Evolutionary conservation across 2,329 filamentous ascomycete genomes (phyloP).

Genomic region (Elsinoe batatas): DNA sequence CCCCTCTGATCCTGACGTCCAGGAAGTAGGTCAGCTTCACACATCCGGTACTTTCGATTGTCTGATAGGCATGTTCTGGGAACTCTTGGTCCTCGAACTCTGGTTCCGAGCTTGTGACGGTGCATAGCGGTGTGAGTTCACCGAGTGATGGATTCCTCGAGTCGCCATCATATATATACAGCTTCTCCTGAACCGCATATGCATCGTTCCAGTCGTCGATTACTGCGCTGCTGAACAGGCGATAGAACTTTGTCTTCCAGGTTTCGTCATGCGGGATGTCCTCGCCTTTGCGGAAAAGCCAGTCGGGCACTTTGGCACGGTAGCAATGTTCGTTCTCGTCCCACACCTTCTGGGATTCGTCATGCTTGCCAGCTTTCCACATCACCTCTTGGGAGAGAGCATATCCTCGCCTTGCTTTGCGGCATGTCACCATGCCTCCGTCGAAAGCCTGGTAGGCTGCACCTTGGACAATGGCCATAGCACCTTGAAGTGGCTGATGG

Average conservation of each 20-base stretch:
- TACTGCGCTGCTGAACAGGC: not conserved
- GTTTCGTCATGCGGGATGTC: not conserved
- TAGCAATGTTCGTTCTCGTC: not conserved
- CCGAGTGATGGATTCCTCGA: not conserved
- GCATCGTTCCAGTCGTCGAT: not conserved
- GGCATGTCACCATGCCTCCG: constrained; percentile 31
- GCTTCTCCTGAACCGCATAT: not conserved
- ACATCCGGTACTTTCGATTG: too few species aligned
- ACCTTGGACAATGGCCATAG: constrained; percentile 68
- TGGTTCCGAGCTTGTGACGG: too few species aligned
- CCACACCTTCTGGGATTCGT: constrained; percentile 57
- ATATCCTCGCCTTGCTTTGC: constrained; percentile 9
- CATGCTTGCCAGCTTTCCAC: constrained; percentile 40
- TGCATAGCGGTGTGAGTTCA: too few species aligned
- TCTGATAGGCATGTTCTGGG: too few species aligned
- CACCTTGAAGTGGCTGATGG: constrained; percentile 57
- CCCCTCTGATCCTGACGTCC: too few species aligned
- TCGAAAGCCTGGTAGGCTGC: constrained; percentile 68
- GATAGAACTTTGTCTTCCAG: not conserved
- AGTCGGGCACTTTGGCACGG: not conserved
- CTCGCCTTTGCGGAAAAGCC: not conserved
- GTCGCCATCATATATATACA: not conserved
- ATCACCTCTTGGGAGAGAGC: not conserved
- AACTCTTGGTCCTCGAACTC: too few species aligned
- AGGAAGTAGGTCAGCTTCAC: too few species aligned